phyloP scores from a whole-genome alignment of 1,139 yeast species.

The Yamadazyma dendronema region DNA sequence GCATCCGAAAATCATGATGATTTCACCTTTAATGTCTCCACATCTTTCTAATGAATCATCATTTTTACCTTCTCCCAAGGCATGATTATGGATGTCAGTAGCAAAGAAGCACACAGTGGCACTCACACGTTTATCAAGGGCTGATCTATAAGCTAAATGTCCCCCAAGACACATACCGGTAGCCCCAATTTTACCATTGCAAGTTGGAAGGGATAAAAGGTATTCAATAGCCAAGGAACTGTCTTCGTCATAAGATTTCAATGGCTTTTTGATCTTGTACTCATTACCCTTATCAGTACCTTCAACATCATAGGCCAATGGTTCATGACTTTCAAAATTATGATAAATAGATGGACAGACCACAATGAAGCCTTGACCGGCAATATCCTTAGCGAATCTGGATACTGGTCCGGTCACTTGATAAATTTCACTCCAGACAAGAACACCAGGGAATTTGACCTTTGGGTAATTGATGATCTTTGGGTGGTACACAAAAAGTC shows the following conservation, averaged over 20 bases:
- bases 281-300: constrained; percentile 77
- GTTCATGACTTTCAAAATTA: constrained; percentile 62
- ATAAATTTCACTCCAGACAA: constrained; percentile 77
- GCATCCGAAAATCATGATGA: constrained; percentile 72
- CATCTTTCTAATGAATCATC: constrained; percentile 65
- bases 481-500: constrained; percentile 68
- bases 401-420: constrained; percentile 81
- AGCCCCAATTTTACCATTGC: constrained; percentile 74
- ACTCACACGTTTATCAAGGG: constrained; percentile 60
- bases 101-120: constrained; percentile 80
- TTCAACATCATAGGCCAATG: constrained; percentile 66
- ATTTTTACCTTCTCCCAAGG: constrained; percentile 60
- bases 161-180: constrained; percentile 91
- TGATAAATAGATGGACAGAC: constrained; percentile 80
- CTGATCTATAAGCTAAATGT: constrained; percentile 73
- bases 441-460: constrained; percentile 77
- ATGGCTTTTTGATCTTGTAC: constrained; percentile 65
- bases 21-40: constrained; percentile 55
- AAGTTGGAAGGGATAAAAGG: constrained; percentile 54
- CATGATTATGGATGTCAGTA: constrained; percentile 71
- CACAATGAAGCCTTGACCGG: constrained; percentile 76
- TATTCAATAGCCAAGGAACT: constrained; percentile 63
- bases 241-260: constrained; percentile 77
- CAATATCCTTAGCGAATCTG: constrained; percentile 74
- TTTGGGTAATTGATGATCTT: constrained; percentile 67